Evolutionary conservation across 352 stramenopile genomes (phyloP), one percentile per base, ranked within the genome.

Genomic region (Globisporangium splendens): DNA sequence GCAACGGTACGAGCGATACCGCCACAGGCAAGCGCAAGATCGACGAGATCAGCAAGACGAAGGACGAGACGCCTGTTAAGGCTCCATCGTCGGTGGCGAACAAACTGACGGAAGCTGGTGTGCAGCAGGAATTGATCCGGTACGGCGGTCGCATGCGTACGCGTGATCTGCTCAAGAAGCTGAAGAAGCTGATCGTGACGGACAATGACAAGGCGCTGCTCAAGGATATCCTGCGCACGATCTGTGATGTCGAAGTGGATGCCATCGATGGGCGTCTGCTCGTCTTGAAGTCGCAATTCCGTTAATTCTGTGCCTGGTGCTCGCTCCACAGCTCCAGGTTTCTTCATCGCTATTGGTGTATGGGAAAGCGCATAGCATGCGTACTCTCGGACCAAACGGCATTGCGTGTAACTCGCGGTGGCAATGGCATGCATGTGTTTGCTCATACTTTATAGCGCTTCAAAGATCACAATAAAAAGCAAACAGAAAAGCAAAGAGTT

Each of bases 271-370:
- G 83, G 21, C 79, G 77, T 41, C 49, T 91, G 53, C 73, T 95
- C 31, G 85, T 95, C 56, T 75, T 95, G 56, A 93, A 95, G 70
- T 86, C 80, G 1, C 85, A 94, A 67, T 94, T 94, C 78, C 85
- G 85, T 65, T 94, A 89, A 72, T 35, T 10, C 28, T 3, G 28
- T 10, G 28, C 28, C 28, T 35, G 28, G 3, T 35, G 5, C 28
- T 35, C 28, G 28, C 28, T 10, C 28, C 28, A 35, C 28, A 35
- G 7, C 28, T 35, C 10, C 28, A 6, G 7, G 10, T 35, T 35
- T 8, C 28, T 35, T 8, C 5, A 35, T 35, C 28, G 28, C 28
- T 8, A 35, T 35, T 35, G 28, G 28, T 10, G 8, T 6, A 35
- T 35, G 28, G 28, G 28, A 10, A 35, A 35, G 5, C 24, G 24